Evolutionary conservation across 2,329 filamentous ascomycete genomes (phyloP).

Genomic region (Fusarium torulosum): DNA sequence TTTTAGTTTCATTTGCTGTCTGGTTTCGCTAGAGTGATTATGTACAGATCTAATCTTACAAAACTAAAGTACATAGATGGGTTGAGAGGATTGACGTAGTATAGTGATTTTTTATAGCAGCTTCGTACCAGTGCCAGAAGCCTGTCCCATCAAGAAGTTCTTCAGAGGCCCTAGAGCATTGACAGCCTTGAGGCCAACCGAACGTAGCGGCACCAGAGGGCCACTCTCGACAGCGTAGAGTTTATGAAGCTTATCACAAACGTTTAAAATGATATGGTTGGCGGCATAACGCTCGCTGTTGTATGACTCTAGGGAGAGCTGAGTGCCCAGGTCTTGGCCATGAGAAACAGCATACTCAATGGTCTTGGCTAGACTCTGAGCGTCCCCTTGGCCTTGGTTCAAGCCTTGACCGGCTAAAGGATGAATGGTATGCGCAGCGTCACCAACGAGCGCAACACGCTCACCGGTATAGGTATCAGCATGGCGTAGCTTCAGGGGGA

Average conservation of each 20-base stretch:
- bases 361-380: conserved; percentile 79
- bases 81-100: background rate
- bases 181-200: conserved; percentile 80
- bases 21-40: conserved; percentile 18
- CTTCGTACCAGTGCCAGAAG: conserved; percentile 67
- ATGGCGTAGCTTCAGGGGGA: conserved; percentile 91
- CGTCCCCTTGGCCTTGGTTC: conserved; percentile 92
- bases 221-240: conserved; percentile 85
- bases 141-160: conserved; percentile 84
- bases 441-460: conserved; percentile 90
- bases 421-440: conserved; percentile 95
- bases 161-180: conserved; percentile 82
- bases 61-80: conserved; percentile 21
- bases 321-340: conserved; percentile 87
- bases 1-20: conserved; percentile 35
- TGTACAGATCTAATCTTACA: conserved; percentile 38
- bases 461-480: conserved; percentile 94
- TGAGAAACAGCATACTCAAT: conserved; percentile 83
- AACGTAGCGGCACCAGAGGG: conserved; percentile 83
- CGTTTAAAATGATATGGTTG: conserved; percentile 83
- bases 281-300: conserved; percentile 82
- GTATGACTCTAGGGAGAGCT: conserved; percentile 84
- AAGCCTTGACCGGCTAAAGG: conserved; percentile 94
- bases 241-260: conserved; percentile 92
- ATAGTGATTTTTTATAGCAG: conserved; percentile 52